Conservation (phyloP, 1,284 basidiomycete genomes). For the Fomes fomentarius region DNA sequence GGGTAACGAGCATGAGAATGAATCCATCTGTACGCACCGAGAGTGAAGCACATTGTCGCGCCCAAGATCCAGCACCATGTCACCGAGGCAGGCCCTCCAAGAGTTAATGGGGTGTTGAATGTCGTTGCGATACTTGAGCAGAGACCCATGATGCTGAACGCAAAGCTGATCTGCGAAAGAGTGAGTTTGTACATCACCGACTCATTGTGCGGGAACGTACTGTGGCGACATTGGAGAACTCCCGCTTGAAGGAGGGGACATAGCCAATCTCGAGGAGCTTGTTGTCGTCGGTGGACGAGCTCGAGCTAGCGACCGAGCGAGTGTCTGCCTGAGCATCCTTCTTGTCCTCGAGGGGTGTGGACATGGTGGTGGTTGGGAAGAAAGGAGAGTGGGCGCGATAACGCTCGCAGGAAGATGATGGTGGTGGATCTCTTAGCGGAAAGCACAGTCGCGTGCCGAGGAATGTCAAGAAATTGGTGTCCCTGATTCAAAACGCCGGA, state of each 20-base stretch:
- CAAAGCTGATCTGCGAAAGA: constrained; percentile 64
- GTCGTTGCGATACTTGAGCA: constrained; percentile 83
- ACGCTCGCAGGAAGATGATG: constrained; percentile 11
- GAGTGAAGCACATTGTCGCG: constrained; percentile 75
- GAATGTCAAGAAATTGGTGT: not conserved
- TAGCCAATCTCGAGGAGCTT: constrained; percentile 73
- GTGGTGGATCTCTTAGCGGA: constrained; percentile 3
- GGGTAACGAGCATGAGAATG: constrained; percentile 12
- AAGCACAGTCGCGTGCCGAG: constrained; percentile 19
- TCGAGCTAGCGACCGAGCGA: constrained; percentile 21
- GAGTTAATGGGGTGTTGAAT: constrained; percentile 77
- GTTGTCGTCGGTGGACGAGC: constrained; percentile 56
- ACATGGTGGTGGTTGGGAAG: constrained; percentile 21
- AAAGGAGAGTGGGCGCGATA: constrained; percentile 18
- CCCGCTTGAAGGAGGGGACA: constrained; percentile 77
- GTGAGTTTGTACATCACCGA: not conserved
- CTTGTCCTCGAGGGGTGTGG: constrained; percentile 13
- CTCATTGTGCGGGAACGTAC: constrained; percentile 36
- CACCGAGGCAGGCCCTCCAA: constrained; percentile 81
- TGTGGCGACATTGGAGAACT: constrained; percentile 81
- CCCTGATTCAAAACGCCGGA: not conserved
- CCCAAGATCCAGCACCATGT: constrained; percentile 86
- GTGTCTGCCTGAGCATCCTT: constrained; percentile 18
- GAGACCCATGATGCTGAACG: constrained; percentile 81
- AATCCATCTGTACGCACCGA: constrained; percentile 42